A percentile compares a stretch with the other conserved stretches of the same genome.
phyloP scores from a whole-genome alignment of 805 yeast genomes.

The Schwanniomyces pseudopolymorphus region DNA sequence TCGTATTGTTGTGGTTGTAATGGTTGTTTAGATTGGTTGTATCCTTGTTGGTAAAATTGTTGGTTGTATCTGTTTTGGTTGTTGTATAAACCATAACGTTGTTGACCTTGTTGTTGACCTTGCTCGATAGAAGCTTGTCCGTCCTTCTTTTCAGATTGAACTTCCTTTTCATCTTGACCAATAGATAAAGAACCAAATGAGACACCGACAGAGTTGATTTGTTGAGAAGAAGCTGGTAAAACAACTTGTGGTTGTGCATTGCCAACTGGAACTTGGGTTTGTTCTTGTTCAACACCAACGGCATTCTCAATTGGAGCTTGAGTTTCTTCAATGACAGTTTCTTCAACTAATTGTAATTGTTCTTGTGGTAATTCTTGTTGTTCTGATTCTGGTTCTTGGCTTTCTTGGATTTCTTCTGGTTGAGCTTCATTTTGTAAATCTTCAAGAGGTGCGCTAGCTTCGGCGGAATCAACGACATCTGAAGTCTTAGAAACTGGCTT shows the following conservation, averaged over 20 bases:
- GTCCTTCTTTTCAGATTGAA: slow-evolving; percentile 16
- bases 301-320: slow-evolving; percentile 12
- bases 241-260: slow-evolving; percentile 39
- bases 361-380: slow-evolving; percentile 12
- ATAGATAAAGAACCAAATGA: slow-evolving; percentile 62
- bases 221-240: slow-evolving; percentile 53
- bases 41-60: slow-evolving; percentile 16
- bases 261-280: slow-evolving; percentile 16
- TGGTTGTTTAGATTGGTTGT: slow-evolving; percentile 23
- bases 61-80: slow-evolving; percentile 13
- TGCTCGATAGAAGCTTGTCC: slow-evolving; percentile 7
- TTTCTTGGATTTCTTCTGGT: slow-evolving; percentile 6
- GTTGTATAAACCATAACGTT: slow-evolving; percentile 9
- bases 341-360: slow-evolving; percentile 16
- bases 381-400: slow-evolving; percentile 6
- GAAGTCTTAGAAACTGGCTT: slow-evolving; percentile 62
- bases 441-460: neutral
- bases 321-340: slow-evolving; percentile 8
- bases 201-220: slow-evolving; percentile 51
- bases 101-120: slow-evolving; percentile 9
- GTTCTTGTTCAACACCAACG: slow-evolving; percentile 5
- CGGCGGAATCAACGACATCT: slow-evolving; percentile 6
- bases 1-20: slow-evolving; percentile 27
- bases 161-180: slow-evolving; percentile 40
- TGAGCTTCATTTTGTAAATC: slow-evolving; percentile 12